phyloP scores from a whole-genome alignment of 352 stramenopile genomes.

The Phytophthora hibernalis region DNA sequence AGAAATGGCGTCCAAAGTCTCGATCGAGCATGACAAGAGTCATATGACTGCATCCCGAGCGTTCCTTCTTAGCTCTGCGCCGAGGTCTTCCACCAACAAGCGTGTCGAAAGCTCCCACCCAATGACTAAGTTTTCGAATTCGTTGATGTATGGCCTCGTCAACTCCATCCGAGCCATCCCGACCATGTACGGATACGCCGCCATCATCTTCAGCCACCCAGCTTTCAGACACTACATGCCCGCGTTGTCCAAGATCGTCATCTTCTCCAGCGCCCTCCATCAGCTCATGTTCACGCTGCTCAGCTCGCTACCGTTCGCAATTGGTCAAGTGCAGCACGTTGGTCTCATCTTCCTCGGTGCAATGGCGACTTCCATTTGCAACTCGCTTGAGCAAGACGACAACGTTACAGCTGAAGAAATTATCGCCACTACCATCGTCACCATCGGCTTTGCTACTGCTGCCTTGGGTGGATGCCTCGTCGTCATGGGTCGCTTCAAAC shows the following conservation, averaged over 20 bases:
- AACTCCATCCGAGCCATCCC: slow-evolving; percentile 95
- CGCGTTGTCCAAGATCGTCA: slow-evolving; percentile 95
- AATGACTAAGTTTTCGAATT: slow-evolving; percentile 58
- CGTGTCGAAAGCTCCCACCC: slow-evolving; percentile 14
- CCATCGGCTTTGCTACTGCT: slow-evolving; percentile 90
- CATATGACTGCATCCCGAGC: slow-evolving; percentile 20
- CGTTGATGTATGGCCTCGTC: slow-evolving; percentile 86
- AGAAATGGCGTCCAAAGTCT: slow-evolving; percentile 27
- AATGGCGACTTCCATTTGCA: slow-evolving; percentile 93
- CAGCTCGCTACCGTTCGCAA: slow-evolving; percentile 95
- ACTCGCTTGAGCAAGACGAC: slow-evolving; percentile 67
- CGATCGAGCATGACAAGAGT: slow-evolving; percentile 22
- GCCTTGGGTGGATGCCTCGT: slow-evolving; percentile 93
- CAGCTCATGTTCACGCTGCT: slow-evolving; percentile 89
- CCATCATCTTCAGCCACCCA: slow-evolving; percentile 94
- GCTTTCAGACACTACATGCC: slow-evolving; percentile 87
- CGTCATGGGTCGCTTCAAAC: slow-evolving; percentile 91
- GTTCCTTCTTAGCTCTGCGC: slow-evolving; percentile 28
- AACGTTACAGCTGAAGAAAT: slow-evolving; percentile 61
- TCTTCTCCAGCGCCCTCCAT: slow-evolving; percentile 96
- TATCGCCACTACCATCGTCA: slow-evolving; percentile 95
- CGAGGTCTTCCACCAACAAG: slow-evolving; percentile 14
- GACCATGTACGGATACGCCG: slow-evolving; percentile 94
- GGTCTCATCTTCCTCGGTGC: slow-evolving; percentile 97
- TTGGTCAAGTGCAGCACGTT: slow-evolving; percentile 98